A percentile compares a stretch with the other conserved stretches of the same genome.
phyloP scores from a whole-genome alignment of 1,284 basidiomycete genomes.

The Trametes polyzona region DNA sequence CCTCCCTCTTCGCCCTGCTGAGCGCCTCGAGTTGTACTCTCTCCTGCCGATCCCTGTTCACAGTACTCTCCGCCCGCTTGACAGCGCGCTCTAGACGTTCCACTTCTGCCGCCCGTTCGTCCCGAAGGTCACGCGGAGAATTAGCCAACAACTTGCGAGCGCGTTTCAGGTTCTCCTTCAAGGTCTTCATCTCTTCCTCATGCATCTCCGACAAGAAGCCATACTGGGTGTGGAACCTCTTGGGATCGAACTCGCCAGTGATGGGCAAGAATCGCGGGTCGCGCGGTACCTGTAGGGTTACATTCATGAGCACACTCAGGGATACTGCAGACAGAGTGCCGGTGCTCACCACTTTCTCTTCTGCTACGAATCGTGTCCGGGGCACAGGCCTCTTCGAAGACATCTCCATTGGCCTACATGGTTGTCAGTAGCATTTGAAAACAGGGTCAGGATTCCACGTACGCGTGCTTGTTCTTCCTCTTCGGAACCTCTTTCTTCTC shows the following conservation, averaged over 20 bases:
- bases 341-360: conserved; percentile 70
- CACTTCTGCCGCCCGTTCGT: conserved; percentile 73
- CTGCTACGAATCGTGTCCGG: conserved; percentile 76
- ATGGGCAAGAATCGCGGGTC: conserved; percentile 90
- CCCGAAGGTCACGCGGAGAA: conserved; percentile 67
- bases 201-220: conserved; percentile 78
- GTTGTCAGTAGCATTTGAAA: conserved; percentile 1
- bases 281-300: conserved; percentile 63
- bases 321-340: too few species aligned
- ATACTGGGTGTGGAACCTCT: conserved; percentile 79
- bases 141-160: conserved; percentile 70
- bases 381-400: conserved; percentile 89
- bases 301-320: not conserved
- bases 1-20: conserved; percentile 61
- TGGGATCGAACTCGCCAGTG: conserved; percentile 70
- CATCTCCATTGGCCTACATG: conserved; percentile 75
- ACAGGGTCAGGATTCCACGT: conserved; percentile 40
- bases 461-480: conserved; percentile 89
- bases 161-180: conserved; percentile 69
- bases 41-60: conserved; percentile 78
- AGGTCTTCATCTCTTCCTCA: conserved; percentile 64
- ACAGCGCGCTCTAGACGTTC: conserved; percentile 77
- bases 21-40: conserved; percentile 72
- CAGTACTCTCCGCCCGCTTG: conserved; percentile 76
- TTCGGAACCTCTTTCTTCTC: conserved; percentile 55